These are phyloP conservation scores for Meira nashicola DNA, from an alignment of 1,284 basidiomycete species.

Conservation along the genomic window DNA sequence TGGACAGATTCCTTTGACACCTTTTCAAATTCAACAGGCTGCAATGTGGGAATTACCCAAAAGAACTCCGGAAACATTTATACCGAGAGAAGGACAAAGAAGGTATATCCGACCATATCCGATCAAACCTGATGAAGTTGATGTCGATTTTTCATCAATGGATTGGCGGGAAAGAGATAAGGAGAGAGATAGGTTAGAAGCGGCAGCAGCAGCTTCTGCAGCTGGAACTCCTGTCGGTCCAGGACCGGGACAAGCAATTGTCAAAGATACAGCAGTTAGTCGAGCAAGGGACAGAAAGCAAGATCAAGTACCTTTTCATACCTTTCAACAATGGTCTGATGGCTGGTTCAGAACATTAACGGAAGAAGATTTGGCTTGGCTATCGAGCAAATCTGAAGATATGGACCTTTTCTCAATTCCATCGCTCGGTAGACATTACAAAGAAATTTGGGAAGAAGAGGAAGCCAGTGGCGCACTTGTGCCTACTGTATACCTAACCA, in stretches of 20 bases:
- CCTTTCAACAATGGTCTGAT: constrained; percentile 47
- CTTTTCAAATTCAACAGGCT: constrained; percentile 17
- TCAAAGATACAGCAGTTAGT: constrained; percentile 21
- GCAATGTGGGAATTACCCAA: constrained; percentile 40
- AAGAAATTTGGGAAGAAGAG: constrained; percentile 85
- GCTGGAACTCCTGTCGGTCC: constrained; percentile 3
- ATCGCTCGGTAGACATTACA: constrained; percentile 79
- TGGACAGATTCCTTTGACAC: not conserved
- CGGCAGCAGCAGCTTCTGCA: constrained; percentile 17
- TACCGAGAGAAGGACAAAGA: constrained; percentile 30
- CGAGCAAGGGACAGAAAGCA: constrained; percentile 21
- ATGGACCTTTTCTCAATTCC: constrained; percentile 79
- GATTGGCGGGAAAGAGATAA: constrained; percentile 48
- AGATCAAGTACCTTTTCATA: constrained; percentile 45
- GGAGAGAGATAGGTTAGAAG: constrained; percentile 29
- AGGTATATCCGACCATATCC: constrained; percentile 33
- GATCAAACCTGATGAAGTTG: constrained; percentile 42
- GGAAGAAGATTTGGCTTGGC: constrained; percentile 51
- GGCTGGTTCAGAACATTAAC: constrained; percentile 51
- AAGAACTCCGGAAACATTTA: constrained; percentile 29
- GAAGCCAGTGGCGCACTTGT: constrained; percentile 57
- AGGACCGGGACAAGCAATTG: constrained; percentile 29
- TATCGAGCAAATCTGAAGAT: constrained; percentile 63
- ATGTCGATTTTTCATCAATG: constrained; percentile 42
- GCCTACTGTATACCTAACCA: constrained; percentile 6